A percentile compares a stretch with the other conserved stretches of the same genome.
phyloP scores from a whole-genome alignment of 1,284 basidiomycete genomes.

The Sanghuangporus baumii region DNA sequence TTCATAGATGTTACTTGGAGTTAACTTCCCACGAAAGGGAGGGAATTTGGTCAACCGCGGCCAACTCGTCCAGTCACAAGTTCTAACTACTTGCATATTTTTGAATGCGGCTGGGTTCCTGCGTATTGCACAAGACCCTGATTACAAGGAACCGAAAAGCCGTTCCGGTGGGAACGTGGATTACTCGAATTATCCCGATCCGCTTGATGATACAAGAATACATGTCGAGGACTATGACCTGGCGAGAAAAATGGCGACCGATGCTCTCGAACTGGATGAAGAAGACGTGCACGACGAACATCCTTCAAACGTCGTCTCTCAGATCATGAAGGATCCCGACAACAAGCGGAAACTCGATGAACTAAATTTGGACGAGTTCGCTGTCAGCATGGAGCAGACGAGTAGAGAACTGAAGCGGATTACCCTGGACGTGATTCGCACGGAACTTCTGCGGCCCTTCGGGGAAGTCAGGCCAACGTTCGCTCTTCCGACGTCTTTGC shows the following conservation, averaged over 20 bases:
- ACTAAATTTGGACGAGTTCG: constrained; percentile 95
- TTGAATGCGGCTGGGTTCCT: constrained; percentile 90
- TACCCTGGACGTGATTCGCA: constrained; percentile 82
- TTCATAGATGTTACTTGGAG: constrained; percentile 13
- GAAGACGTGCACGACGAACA: constrained; percentile 90
- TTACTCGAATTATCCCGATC: constrained; percentile 55
- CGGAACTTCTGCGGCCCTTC: constrained; percentile 86
- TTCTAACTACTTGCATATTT: constrained; percentile 84
- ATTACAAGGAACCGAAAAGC: constrained; percentile 55
- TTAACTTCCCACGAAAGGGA: constrained; percentile 43
- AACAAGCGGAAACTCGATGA: constrained; percentile 83
- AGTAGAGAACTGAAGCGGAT: constrained; percentile 85
- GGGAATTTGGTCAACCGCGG: constrained; percentile 81
- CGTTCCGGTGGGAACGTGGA: constrained; percentile 63
- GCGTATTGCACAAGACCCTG: constrained; percentile 72
- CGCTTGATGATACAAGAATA: constrained; percentile 92
- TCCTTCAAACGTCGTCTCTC: constrained; percentile 79
- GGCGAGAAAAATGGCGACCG: constrained; percentile 97
- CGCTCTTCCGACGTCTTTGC: constrained; percentile 64
- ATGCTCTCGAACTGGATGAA: constrained; percentile 92
- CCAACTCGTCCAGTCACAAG: constrained; percentile 75
- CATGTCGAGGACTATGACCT: constrained; percentile 98
- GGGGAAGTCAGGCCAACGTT: constrained; percentile 74
- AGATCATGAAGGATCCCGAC: constrained; percentile 83
- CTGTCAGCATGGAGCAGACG: constrained; percentile 82